These are phyloP conservation scores for Alternaria hordeiaustralica DNA, from an alignment of 2,329 filamentous ascomycete genomes.

Conservation along the genomic window DNA sequence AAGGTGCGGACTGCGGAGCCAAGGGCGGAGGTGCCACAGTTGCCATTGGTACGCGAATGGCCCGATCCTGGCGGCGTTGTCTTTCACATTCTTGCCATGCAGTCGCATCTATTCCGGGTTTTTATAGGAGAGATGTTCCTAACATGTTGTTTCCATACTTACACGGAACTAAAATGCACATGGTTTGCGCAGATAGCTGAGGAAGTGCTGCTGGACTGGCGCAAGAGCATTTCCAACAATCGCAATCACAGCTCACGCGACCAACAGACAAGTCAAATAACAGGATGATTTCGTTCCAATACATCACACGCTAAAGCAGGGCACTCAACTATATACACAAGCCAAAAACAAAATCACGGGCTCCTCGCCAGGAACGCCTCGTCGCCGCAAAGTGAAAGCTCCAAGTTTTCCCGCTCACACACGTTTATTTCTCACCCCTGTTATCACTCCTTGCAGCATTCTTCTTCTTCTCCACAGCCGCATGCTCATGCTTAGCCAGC, in stretches of 20 bases:
- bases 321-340: neutral
- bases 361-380: neutral
- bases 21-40: slow-evolving; percentile 6
- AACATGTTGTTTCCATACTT: no score
- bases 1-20: neutral
- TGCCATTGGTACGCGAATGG: neutral
- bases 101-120: no score
- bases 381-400: no score
- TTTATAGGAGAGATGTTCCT: no score
- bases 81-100: no score
- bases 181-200: no score
- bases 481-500: slow-evolving; percentile 42
- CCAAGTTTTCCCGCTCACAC: no score
- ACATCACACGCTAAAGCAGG: neutral
- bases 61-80: no score
- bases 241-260: no score
- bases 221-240: neutral
- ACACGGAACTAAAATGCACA: no score
- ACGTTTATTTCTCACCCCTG: slow-evolving; percentile 14
- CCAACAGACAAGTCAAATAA: neutral
- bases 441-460: slow-evolving; percentile 27
- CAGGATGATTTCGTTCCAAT: neutral
- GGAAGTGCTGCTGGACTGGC: neutral
- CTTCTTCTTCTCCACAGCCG: slow-evolving; percentile 28
- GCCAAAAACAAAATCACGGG: neutral